Conservation (phyloP, 441 rosid genomes). For the Aquilaria agallochum region DNA sequence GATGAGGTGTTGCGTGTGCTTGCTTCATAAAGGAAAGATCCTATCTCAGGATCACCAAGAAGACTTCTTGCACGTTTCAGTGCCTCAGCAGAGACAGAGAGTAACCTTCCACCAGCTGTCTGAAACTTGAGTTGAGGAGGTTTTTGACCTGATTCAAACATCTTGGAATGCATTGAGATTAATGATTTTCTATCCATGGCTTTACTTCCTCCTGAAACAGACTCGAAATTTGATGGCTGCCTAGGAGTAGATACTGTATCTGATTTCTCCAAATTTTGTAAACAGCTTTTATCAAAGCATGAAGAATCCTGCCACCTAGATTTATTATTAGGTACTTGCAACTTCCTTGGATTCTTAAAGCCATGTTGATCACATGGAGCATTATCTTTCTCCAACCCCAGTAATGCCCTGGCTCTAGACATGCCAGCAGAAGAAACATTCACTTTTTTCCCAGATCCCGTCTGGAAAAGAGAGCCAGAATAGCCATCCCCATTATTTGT, state of each 20-base stretch:
- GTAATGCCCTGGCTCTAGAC: conserved; percentile 65
- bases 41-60: conserved; percentile 91
- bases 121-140: conserved; percentile 71
- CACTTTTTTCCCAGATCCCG: conserved; percentile 80
- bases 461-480: conserved; percentile 57
- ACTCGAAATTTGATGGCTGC: conserved; percentile 21
- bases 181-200: conserved; percentile 20
- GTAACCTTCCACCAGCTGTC: conserved; percentile 88
- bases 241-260: conserved; percentile 17
- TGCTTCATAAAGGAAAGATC: conserved; percentile 45
- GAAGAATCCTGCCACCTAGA: conserved; percentile 20
- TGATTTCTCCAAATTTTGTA: too few species aligned
- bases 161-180: conserved; percentile 25
- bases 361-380: conserved; percentile 23
- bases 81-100: conserved; percentile 84
- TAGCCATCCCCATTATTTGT: conserved; percentile 8
- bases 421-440: conserved; percentile 62
- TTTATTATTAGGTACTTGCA: conserved; percentile 18
- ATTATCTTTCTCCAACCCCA: conserved; percentile 56
- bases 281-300: conserved; percentile 5
- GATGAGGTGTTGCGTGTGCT: conserved; percentile 30
- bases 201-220: conserved; percentile 26
- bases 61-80: conserved; percentile 85
- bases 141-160: conserved; percentile 30
- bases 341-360: conserved; percentile 26